These are phyloP conservation scores for Penstemon newberryi DNA, from an alignment of 257 asterid genomes.

Conservation along the genomic window DNA sequence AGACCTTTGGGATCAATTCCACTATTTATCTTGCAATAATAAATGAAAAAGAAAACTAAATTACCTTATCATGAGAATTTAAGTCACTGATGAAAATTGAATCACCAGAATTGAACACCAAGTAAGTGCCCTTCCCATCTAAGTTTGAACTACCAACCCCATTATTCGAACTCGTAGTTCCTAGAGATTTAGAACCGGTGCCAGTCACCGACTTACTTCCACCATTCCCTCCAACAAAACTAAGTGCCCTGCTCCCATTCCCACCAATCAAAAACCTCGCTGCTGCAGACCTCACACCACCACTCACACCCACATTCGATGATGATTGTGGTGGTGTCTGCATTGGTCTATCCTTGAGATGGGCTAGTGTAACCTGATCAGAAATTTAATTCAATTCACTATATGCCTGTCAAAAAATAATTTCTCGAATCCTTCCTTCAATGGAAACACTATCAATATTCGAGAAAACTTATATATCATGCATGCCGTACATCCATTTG, in stretches of 20 bases:
- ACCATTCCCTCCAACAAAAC: conserved; percentile 97
- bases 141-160: conserved; percentile 65
- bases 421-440: background rate
- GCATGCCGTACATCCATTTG: no score
- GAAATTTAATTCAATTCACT: conserved; percentile 26
- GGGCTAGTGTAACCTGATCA: conserved; percentile 81
- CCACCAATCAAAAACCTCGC: conserved; percentile 86
- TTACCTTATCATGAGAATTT: conserved; percentile 96
- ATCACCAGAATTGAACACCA: conserved; percentile 95
- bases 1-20: conserved; percentile 40
- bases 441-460: background rate
- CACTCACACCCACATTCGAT: conserved; percentile 72
- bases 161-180: conserved; percentile 71
- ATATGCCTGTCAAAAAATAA: background rate
- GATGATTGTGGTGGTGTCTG: conserved; percentile 67
- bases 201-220: conserved; percentile 70
- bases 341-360: conserved; percentile 84
- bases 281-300: conserved; percentile 98
- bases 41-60: conserved; percentile 12
- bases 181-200: conserved; percentile 67
- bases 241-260: conserved; percentile 89
- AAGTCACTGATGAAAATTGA: conserved; percentile 87
- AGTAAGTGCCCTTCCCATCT: conserved; percentile 92
- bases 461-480: no score
- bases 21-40: conserved; percentile 17